Percentiles rank a stretch among this genome's conserved stretches.
Evolutionary conservation across 1,139 yeast genomes (phyloP).

Genomic region (Yamadazyma mexicana): DNA sequence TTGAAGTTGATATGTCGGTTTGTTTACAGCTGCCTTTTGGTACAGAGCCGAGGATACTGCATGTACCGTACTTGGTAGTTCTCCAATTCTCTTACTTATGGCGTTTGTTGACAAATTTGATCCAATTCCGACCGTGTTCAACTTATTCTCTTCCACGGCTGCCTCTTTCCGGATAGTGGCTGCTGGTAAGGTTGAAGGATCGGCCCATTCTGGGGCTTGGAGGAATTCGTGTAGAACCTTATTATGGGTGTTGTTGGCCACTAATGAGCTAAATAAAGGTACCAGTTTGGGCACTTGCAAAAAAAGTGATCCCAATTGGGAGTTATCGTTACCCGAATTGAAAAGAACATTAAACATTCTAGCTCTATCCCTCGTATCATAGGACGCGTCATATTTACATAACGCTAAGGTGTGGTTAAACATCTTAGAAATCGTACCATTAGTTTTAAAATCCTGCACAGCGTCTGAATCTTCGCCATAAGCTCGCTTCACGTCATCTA

Average conservation of each 20-base stretch:
- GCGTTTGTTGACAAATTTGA: constrained; percentile 14
- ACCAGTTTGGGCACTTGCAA: constrained; percentile 83
- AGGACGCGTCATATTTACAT: constrained; percentile 71
- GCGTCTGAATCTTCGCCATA: constrained; percentile 20
- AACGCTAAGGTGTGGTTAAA: constrained; percentile 64
- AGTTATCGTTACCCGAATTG: constrained; percentile 28
- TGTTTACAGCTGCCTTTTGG: constrained; percentile 10
- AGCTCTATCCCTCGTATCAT: constrained; percentile 85
- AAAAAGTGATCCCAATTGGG: constrained; percentile 68
- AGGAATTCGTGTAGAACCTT: constrained; percentile 25
- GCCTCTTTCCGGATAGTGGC: constrained; percentile 37
- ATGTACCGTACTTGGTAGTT: constrained; percentile 24
- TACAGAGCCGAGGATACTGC: constrained; percentile 28
- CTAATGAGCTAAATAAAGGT: constrained; percentile 28
- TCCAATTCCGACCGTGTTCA: constrained; percentile 11
- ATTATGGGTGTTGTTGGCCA: constrained; percentile 9
- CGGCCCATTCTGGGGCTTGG: constrained; percentile 35
- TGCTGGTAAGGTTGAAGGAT: constrained; percentile 32
- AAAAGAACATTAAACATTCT: constrained; percentile 63
- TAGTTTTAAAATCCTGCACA: constrained; percentile 25
- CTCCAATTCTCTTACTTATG: constrained; percentile 19
- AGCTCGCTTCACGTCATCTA: constrained; percentile 21
- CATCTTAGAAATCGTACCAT: constrained; percentile 47
- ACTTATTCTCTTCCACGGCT: constrained; percentile 26
- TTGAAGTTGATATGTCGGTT: constrained; percentile 57